These are phyloP conservation scores for Flueggea neowawraea DNA, from an alignment of 441 rosid genomes.

Conservation along the genomic window DNA sequence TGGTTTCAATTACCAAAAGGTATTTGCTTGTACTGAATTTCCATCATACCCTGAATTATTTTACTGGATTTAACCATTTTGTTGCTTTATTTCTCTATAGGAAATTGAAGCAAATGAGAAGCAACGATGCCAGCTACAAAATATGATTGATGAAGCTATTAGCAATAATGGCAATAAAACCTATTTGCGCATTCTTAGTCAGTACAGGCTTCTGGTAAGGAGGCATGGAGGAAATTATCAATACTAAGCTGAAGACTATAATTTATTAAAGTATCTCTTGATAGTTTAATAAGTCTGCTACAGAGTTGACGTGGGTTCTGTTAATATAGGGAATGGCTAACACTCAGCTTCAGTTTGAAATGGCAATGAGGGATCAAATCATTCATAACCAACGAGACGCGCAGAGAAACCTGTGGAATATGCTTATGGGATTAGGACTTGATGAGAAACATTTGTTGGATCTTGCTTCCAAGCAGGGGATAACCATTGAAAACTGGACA, in stretches of 20 bases:
- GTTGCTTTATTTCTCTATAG: constrained; percentile 31
- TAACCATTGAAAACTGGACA: constrained; percentile 72
- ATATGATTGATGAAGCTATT: constrained; percentile 86
- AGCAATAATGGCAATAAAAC: constrained; percentile 75
- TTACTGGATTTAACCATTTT: constrained; percentile 5
- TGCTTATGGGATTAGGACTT: constrained; percentile 76
- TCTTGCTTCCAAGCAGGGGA: constrained; percentile 76
- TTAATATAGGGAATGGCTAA: constrained; percentile 77
- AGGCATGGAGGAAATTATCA: constrained; percentile 1
- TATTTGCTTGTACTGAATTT: constrained; percentile 19
- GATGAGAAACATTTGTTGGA: constrained; percentile 71
- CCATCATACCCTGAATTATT: not conserved
- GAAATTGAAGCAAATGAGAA: constrained; percentile 86
- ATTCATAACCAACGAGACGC: constrained; percentile 86
- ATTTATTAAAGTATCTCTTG: too few relatives aligned
- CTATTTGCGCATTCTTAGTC: constrained; percentile 83
- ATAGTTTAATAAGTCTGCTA: too few relatives aligned
- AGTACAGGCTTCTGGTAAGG: constrained; percentile 92
- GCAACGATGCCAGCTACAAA: constrained; percentile 70
- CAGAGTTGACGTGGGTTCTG: not conserved
- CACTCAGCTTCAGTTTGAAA: constrained; percentile 90
- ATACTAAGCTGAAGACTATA: not conserved
- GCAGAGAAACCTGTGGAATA: constrained; percentile 76
- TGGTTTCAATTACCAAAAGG: constrained; percentile 76
- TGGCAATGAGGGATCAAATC: constrained; percentile 96